Base-by-base conservation (phyloP, 495 filamentous ascomycete genomes). In the Neurospora sp. region DNA sequence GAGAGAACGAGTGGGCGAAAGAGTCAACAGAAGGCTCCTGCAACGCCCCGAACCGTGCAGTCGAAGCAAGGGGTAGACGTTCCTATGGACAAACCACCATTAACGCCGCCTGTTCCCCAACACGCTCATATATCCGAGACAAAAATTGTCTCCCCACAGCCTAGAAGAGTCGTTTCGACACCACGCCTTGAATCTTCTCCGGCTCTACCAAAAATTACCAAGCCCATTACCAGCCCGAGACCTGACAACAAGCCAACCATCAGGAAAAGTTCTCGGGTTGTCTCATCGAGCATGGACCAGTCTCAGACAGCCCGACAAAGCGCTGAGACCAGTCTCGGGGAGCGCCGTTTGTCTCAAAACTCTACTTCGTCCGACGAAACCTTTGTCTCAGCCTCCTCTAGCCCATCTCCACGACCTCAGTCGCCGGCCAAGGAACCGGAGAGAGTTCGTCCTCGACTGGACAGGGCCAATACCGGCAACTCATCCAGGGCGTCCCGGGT, bases 341-440 rank as follows among this genome's bases (percentile, higher is more conserved):
- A 38, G 2, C 78, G 79, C 40, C 71, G 68, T 9, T 7, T 40
- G 37, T 76, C 78, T 10, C 65, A 74, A 37, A 74, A 42, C 42
- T 85, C 84, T 7, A 75, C 70, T 27, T 85, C 83, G 8, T 84
- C 84, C 35, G 76, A 83, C 73, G 83, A 84, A 27, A 82, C 79
- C 0, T 86, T 86, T 70, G 83, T 86, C 22, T 86, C 84, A 3
- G 84, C 84, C n/a, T 84, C 83, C 2, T 84, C 83, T 9, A 78
- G 71, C 5, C 82, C 79, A 31, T 79, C 81, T 1, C 79, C 79
- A 7, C 74, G 78, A 20, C 35, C 76, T 40, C 40, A 48, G 16
- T 82, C 82, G 4, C 81, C 80, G 39, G 70, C 37, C 69, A 71
- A 53, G 65, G 72, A 71, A 12, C 39, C 31, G 27, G 71, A 71